Percentiles rank a stretch among this genome's conserved stretches.
These are phyloP conservation scores for Sporothrix brasiliensis DNA, from an alignment of 2,329 filamentous ascomycete genomes.

Conservation along the genomic window DNA sequence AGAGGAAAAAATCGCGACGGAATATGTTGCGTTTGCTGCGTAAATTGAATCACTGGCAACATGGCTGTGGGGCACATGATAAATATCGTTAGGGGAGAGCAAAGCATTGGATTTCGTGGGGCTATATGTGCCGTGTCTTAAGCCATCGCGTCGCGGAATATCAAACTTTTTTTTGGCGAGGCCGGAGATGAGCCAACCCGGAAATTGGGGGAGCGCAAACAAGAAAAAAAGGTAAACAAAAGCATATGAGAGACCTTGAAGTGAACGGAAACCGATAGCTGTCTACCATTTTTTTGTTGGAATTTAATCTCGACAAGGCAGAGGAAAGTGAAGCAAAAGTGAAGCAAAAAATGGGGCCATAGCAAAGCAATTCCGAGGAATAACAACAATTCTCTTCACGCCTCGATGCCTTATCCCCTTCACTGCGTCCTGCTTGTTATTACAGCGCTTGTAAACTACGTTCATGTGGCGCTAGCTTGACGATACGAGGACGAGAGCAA, in stretches of 20 bases:
- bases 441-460: not conserved
- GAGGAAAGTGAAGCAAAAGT: not conserved
- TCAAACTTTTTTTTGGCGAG: not conserved
- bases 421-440: not conserved
- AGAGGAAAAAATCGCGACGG: not conserved
- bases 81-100: no score
- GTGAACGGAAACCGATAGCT: not conserved
- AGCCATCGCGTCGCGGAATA: not conserved
- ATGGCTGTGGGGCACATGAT: not conserved
- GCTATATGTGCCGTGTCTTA: conserved; percentile 15
- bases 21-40: not conserved
- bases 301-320: conserved; percentile 20
- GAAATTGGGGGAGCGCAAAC: conserved; percentile 5
- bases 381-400: not conserved
- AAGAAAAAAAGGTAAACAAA: not conserved
- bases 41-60: not conserved
- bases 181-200: conserved; percentile 14
- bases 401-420: not conserved
- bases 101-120: not conserved
- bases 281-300: conserved; percentile 4
- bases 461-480: not conserved
- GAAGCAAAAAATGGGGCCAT: not conserved
- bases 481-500: conserved; percentile 11
- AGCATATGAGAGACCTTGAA: not conserved
- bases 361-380: not conserved